Evolutionary conservation across 169 alveolate genomes (phyloP).

Genomic region (Plasmodium gallinaceum): DNA sequence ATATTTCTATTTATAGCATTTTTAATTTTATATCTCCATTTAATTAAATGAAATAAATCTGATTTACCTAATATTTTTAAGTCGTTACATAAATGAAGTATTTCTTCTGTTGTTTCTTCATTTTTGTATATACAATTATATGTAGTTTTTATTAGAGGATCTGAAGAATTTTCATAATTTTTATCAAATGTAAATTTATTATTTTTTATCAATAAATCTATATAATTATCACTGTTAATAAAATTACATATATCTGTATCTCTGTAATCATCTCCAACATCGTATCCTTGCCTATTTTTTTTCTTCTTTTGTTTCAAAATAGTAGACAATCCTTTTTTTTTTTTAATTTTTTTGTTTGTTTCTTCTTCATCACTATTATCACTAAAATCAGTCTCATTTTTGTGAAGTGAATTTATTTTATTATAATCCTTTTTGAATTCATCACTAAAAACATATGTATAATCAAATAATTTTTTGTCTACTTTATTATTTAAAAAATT

Average conservation of each 20-base stretch:
- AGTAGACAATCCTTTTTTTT: slow-evolving; percentile 81
- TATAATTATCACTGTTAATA: slow-evolving; percentile 84
- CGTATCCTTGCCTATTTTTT: slow-evolving; percentile 90
- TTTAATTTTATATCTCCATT: slow-evolving; percentile 90
- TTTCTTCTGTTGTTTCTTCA: slow-evolving; percentile 87
- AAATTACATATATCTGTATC: slow-evolving; percentile 83
- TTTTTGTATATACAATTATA: slow-evolving; percentile 71
- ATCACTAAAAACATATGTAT: slow-evolving; percentile 93
- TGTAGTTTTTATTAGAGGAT: slow-evolving; percentile 64
- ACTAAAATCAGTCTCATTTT: slow-evolving; percentile 51
- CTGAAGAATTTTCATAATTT: slow-evolving; percentile 46
- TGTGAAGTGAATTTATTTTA: not conserved
- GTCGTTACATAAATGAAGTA: slow-evolving; percentile 84
- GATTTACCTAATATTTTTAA: slow-evolving; percentile 91
- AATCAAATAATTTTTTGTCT: slow-evolving; percentile 97
- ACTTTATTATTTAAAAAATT: slow-evolving; percentile 96
- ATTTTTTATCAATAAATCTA: slow-evolving; percentile 81
- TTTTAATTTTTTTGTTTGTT: slow-evolving; percentile 77
- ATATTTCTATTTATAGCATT: slow-evolving; percentile 24
- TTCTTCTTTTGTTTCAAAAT: slow-evolving; percentile 86
- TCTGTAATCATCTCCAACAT: slow-evolving; percentile 89
- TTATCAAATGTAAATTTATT: slow-evolving; percentile 80
- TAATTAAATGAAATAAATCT: slow-evolving; percentile 88
- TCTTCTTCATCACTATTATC: slow-evolving; percentile 81
- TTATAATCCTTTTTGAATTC: slow-evolving; percentile 67